Evolutionary conservation across 768 basidiomycete species (phyloP), one percentile per base, ranked within the genome.

Genomic region (Boletus pseudopeckii): DNA sequence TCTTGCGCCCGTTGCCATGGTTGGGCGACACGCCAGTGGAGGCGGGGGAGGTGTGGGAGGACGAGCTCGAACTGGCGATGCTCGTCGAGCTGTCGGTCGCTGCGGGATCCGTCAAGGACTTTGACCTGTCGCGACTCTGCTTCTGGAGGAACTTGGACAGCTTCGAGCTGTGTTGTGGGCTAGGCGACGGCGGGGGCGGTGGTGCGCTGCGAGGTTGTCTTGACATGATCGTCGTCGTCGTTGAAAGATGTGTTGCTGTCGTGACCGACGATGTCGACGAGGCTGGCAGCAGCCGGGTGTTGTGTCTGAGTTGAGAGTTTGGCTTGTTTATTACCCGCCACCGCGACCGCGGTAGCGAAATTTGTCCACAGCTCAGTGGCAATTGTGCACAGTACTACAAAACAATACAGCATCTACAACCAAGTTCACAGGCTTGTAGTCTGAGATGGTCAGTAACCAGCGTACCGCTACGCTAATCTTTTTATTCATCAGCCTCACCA

Each of bases 81-180:
- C 71, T 73, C 58, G 68, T 62, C 39, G 61, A 61, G 51, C 72
- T 71, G 50, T 67, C 67, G 36, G 68, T 72, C 57, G 64, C 66
- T 33, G 62, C 58, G 36, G 75, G 64, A 57, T 76, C 75, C 52
- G 69, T 64, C 66, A 77, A 69, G 22, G 84, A 82, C 71, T 76
- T 82, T 20, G 81, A 79, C 56, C 85, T 74, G 71, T 86, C 85
- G 42, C 85, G 77, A 32, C 69, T 65, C 62, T 80, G 77, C 56
- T 85, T 87, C 64, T 86, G 83, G 9, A 88, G 74, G 62, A 88
- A 86, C 65, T 80, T 86, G 64, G 84, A 76, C 5, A 88, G 71
- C 67, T 85, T 87, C 34, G 82, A 80, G 50, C 70, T 57, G 63
- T 75, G 75, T 26, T 72, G 64, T 40, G 71, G 66, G 37, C 71